Evolutionary conservation across 768 basidiomycete species (phyloP).

Genomic region (Serendipita sp.): DNA sequence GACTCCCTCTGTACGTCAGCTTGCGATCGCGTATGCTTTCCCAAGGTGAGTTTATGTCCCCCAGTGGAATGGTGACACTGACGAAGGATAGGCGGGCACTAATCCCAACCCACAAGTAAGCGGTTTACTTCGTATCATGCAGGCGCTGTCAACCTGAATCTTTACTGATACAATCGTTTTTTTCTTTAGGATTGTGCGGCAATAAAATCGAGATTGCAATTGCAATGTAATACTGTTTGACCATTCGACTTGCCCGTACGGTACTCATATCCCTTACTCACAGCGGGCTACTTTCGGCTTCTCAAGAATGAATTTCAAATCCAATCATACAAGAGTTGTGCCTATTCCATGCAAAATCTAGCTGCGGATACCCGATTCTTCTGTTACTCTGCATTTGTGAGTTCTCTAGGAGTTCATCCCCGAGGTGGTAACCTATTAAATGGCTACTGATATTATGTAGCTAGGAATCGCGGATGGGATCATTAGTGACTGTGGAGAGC

Average conservation of each 20-base stretch:
- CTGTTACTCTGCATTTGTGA: neutral
- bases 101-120: neutral
- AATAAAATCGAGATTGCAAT: neutral
- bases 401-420: neutral
- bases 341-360: neutral
- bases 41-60: neutral
- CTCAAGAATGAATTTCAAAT: neutral
- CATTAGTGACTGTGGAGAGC: neutral
- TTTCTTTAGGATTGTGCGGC: neutral
- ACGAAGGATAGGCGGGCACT: neutral
- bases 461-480: neutral
- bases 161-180: neutral
- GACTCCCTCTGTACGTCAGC: neutral
- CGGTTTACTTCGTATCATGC: neutral
- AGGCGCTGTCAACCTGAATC: no score
- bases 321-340: neutral
- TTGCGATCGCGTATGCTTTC: neutral
- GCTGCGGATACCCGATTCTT: neutral
- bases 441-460: neutral
- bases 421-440: neutral
- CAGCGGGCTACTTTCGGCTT: neutral
- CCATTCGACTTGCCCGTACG: neutral
- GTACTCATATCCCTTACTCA: neutral
- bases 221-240: neutral
- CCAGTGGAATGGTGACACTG: neutral